phyloP scores from a whole-genome alignment of 345 rosid species.

The Orychophragmus violaceus region DNA sequence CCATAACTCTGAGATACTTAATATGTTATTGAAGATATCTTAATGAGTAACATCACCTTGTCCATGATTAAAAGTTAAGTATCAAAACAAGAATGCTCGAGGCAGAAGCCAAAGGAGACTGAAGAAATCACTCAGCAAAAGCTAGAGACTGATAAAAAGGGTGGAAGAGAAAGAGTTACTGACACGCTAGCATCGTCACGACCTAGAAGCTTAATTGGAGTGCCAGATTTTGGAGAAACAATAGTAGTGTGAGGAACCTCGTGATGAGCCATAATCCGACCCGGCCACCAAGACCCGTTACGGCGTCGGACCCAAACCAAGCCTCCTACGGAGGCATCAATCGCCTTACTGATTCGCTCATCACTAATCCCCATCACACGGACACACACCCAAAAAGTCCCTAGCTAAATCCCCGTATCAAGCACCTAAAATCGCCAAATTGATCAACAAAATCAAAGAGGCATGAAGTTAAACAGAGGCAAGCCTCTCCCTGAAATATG shows the following conservation, averaged over 20 bases:
- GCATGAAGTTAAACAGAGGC: constrained; percentile 21
- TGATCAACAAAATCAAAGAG: background rate
- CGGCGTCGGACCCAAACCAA: constrained; percentile 98
- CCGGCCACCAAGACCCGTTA: constrained; percentile 99
- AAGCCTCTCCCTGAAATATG: too few relatives aligned
- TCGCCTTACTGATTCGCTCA: constrained; percentile 46
- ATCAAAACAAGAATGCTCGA: too few relatives aligned
- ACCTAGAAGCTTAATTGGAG: constrained; percentile 97
- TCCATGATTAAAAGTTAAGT: too few relatives aligned
- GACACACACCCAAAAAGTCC: too few relatives aligned
- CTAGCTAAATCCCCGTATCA: too few relatives aligned
- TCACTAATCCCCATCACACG: constrained; percentile 78
- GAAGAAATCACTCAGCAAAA: background rate
- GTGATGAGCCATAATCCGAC: constrained; percentile 79
- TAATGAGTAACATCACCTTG: too few relatives aligned
- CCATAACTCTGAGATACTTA: too few relatives aligned
- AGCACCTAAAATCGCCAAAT: constrained; percentile 2
- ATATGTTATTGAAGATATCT: too few relatives aligned
- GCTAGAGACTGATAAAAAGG: too few relatives aligned
- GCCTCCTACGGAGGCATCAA: constrained; percentile 85
- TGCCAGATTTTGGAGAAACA: constrained; percentile 92
- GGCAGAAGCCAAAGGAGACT: too few relatives aligned
- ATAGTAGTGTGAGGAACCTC: constrained; percentile 65
- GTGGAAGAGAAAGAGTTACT: too few relatives aligned
- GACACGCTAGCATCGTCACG: constrained; percentile 97